Evolutionary conservation across 257 asterid species (phyloP).

Genomic region (Salvia splendens): DNA sequence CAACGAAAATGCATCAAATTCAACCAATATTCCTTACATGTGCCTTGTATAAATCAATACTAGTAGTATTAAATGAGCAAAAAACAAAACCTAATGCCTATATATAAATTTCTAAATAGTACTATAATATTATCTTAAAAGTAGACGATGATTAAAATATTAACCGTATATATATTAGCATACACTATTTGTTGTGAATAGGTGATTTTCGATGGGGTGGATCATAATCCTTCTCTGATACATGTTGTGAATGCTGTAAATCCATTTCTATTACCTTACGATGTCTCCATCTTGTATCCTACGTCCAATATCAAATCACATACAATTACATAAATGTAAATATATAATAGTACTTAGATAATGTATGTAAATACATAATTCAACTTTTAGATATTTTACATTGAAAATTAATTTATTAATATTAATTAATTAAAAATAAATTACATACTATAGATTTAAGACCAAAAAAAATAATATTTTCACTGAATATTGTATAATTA

Average conservation of each 20-base stretch:
- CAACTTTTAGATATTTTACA: too few relatives aligned
- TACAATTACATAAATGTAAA: background rate
- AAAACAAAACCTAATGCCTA: background rate
- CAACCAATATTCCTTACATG: too few relatives aligned
- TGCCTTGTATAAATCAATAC: background rate
- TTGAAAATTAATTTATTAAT: too few relatives aligned
- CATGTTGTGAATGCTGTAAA: constrained; percentile 11
- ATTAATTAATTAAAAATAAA: too few relatives aligned
- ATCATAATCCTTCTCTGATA: constrained; percentile 40
- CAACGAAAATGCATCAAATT: too few relatives aligned
- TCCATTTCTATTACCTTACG: constrained; percentile 19
- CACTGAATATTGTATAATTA: too few relatives aligned
- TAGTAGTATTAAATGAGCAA: background rate
- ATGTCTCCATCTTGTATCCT: constrained; percentile 35
- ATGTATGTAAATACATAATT: too few relatives aligned
- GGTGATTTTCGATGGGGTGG: constrained; percentile 49
- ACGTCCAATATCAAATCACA: background rate
- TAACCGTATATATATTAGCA: background rate
- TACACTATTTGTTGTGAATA: constrained; percentile 38
- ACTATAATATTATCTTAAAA: background rate
- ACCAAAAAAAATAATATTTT: too few relatives aligned
- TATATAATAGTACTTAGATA: too few relatives aligned
- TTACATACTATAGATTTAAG: too few relatives aligned
- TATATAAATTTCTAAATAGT: background rate
- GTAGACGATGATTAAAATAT: background rate